Evolutionary conservation across 2,329 filamentous ascomycete genomes (phyloP).

Genomic region (Helminthosporium solani): DNA sequence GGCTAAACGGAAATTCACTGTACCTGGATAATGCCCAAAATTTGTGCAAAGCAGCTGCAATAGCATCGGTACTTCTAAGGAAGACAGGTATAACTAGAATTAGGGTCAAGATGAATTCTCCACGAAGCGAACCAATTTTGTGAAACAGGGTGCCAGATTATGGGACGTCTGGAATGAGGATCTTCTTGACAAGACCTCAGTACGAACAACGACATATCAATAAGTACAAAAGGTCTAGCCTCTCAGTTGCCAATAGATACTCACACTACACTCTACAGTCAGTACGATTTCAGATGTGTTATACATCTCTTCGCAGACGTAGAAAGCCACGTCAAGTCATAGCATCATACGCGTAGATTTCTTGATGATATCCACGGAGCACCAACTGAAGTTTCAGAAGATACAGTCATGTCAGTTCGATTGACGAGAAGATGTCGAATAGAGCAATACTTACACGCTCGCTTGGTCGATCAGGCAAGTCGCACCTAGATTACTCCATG

Average conservation of each 20-base stretch:
- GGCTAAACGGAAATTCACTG: conserved; percentile 11
- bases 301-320: conserved; percentile 21
- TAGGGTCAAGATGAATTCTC: conserved; percentile 9
- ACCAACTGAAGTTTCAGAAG: conserved; percentile 7
- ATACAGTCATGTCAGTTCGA: conserved; percentile 23
- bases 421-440: conserved; percentile 44
- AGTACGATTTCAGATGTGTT: conserved; percentile 25
- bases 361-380: neutral
- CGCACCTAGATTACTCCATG: conserved; percentile 17
- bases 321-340: conserved; percentile 6
- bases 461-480: conserved; percentile 19
- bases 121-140: conserved; percentile 7
- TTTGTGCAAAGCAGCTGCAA: conserved; percentile 13
- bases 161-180: no score
- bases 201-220: conserved; percentile 9
- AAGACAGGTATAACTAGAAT: conserved; percentile 15
- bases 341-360: neutral
- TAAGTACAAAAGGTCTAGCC: no score
- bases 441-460: conserved; percentile 18
- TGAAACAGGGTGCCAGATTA: no score
- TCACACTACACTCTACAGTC: no score
- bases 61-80: conserved; percentile 12
- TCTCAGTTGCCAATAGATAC: no score
- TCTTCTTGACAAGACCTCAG: no score
- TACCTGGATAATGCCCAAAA: conserved; percentile 20